Percentiles rank a stretch among this genome's conserved stretches.
Evolutionary conservation across 2,329 filamentous ascomycete species (phyloP).

Genomic region (Colletotrichum cordylinicola): DNA sequence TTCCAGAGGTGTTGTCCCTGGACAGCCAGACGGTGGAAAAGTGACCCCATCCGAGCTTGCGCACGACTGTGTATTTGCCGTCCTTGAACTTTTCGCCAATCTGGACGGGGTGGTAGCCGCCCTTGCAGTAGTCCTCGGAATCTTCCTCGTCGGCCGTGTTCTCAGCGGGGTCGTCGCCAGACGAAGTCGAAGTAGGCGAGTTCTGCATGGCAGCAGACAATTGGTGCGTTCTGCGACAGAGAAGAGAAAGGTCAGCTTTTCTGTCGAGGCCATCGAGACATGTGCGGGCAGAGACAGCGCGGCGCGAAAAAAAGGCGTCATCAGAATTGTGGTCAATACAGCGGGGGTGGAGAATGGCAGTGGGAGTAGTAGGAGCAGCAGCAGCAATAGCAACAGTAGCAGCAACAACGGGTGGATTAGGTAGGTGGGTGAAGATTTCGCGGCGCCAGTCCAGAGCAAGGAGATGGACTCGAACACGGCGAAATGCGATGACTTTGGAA

Average conservation of each 20-base stretch:
- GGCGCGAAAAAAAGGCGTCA: neutral
- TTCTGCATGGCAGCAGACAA: constrained; percentile 63
- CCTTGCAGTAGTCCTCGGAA: constrained; percentile 99
- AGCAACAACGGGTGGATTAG: neutral
- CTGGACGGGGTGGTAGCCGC: constrained; percentile 93
- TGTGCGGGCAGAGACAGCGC: neutral
- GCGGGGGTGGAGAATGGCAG: constrained; percentile 21
- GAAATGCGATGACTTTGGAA: constrained; percentile 7
- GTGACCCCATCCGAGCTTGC: constrained; percentile 97
- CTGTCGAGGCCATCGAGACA: neutral
- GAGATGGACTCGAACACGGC: neutral
- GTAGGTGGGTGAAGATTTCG: constrained; percentile 13
- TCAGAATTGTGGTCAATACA: constrained; percentile 4
- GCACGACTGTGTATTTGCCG: constrained; percentile 93
- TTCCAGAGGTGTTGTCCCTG: constrained; percentile 84
- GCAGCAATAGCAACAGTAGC: neutral
- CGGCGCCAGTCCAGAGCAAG: neutral
- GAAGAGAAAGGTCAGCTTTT: constrained; percentile 22
- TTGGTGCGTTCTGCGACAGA: constrained; percentile 56
- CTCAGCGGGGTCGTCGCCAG: constrained; percentile 83
- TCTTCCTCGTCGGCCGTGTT: constrained; percentile 98
- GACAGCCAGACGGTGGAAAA: constrained; percentile 96
- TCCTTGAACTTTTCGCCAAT: constrained; percentile 98
- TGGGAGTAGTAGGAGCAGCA: neutral
- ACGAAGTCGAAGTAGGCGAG: constrained; percentile 79